Evolutionary conservation across 495 filamentous ascomycete genomes (phyloP).

Genomic region (Umbilicaria muhlenbergii): DNA sequence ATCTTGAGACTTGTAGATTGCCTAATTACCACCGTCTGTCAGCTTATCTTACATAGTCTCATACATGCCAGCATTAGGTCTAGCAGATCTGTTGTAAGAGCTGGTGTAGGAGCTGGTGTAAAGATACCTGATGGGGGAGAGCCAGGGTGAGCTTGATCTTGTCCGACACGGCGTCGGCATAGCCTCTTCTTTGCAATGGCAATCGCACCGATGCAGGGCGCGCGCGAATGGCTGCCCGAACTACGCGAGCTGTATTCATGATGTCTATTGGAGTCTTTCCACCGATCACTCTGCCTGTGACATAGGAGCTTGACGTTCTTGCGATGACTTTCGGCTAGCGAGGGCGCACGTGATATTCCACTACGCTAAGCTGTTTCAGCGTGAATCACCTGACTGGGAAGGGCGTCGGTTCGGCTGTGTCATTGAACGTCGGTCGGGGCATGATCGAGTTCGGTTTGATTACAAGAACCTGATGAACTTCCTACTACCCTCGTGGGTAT

Average conservation of each 20-base stretch:
- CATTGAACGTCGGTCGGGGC: no score
- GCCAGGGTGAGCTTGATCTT: constrained; percentile 96
- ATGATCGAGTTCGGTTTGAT: no score
- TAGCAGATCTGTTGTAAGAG: constrained; percentile 7
- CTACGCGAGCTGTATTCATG: constrained; percentile 88
- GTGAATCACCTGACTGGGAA: no score
- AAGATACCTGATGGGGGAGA: constrained; percentile 91
- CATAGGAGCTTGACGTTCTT: no score
- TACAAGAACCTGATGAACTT: no score
- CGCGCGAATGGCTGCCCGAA: constrained; percentile 69
- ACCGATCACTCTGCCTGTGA: not conserved
- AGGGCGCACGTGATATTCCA: no score
- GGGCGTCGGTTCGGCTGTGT: no score
- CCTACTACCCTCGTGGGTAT: no score
- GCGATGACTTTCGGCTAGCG: no score
- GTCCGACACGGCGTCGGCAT: constrained; percentile 87
- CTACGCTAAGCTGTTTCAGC: no score
- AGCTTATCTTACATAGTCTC: no score
- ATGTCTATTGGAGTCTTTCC: not conserved
- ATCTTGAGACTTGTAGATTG: constrained; percentile 60
- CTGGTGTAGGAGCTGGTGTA: constrained; percentile 7
- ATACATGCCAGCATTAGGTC: constrained; percentile 3
- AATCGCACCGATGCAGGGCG: constrained; percentile 53
- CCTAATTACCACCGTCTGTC: constrained; percentile 21
- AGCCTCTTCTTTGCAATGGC: constrained; percentile 67